Conservation (phyloP, 2,329 filamentous ascomycete species). For the Exophiala sp. region DNA sequence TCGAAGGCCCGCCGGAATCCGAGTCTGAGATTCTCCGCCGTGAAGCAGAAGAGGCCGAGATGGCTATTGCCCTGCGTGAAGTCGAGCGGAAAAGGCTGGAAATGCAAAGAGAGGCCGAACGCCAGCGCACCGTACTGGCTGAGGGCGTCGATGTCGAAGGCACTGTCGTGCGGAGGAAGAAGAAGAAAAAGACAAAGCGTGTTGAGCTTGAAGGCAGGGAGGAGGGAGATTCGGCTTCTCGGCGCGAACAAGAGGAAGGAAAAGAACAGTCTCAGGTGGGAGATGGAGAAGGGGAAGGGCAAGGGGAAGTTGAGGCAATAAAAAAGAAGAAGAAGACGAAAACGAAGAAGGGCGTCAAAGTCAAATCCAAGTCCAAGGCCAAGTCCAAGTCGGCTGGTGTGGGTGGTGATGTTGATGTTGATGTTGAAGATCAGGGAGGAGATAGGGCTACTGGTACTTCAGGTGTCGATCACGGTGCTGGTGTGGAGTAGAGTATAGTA, state of each 20-base stretch:
- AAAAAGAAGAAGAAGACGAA: constrained; percentile 29
- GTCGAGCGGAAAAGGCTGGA: constrained; percentile 80
- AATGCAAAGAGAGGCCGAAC: constrained; percentile 57
- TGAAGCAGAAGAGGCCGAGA: constrained; percentile 75
- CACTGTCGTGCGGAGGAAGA: constrained; percentile 50
- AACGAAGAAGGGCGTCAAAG: constrained; percentile 17
- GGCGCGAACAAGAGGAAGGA: no score
- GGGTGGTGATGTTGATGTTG: no score
- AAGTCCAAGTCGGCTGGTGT: not conserved
- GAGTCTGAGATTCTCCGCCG: constrained; percentile 50
- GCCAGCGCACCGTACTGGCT: constrained; percentile 38
- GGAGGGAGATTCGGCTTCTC: not conserved
- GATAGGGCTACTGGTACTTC: no score
- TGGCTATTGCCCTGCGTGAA: constrained; percentile 80
- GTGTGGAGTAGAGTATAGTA: no score
- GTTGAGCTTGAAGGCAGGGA: not conserved
- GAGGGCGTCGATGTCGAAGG: constrained; percentile 45
- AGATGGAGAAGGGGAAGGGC: constrained; percentile 3
- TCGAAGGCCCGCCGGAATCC: constrained; percentile 48
- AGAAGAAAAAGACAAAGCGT: constrained; percentile 50
- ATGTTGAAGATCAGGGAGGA: no score
- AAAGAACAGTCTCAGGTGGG: no score
- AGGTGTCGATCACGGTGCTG: no score
- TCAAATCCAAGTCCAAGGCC: not conserved
- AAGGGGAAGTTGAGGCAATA: constrained; percentile 11